phyloP scores from a whole-genome alignment of 23 red algal species.

The Cyanidioschyzon merolae region DNA sequence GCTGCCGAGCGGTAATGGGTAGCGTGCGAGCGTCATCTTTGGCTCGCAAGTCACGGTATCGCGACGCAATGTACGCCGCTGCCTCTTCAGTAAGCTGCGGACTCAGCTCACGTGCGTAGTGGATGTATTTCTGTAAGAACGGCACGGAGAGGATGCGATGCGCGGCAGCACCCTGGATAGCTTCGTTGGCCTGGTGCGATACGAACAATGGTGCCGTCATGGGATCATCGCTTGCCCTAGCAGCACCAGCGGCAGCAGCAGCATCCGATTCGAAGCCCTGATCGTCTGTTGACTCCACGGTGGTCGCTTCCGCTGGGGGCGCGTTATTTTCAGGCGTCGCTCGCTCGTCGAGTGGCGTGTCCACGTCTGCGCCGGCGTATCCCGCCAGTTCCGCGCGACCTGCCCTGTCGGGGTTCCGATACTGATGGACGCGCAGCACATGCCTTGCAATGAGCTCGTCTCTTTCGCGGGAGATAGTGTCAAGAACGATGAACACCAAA shows the following conservation, averaged over 20 bases:
- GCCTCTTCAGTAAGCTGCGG: constrained; percentile 53
- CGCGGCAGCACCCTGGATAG: not conserved
- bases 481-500: constrained; percentile 90
- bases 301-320: not conserved
- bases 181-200: not conserved
- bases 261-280: not conserved
- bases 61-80: constrained; percentile 46
- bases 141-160: constrained; percentile 60
- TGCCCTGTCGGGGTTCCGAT: constrained; percentile 22
- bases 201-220: constrained; percentile 40
- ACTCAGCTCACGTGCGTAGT: constrained; percentile 69
- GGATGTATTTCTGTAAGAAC: constrained; percentile 86
- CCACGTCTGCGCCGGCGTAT: not conserved
- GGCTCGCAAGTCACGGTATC: constrained; percentile 48
- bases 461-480: constrained; percentile 53
- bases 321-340: not conserved
- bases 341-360: not conserved
- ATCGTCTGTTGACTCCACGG: not conserved
- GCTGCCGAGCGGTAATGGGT: constrained; percentile 77
- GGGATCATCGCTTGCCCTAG: not conserved
- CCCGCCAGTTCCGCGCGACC: constrained; percentile 24
- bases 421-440: constrained; percentile 76
- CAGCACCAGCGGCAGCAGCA: not conserved
- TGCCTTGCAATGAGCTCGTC: constrained; percentile 78
- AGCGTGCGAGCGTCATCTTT: constrained; percentile 55